These are phyloP conservation scores for Wakefieldia striispora DNA, from an alignment of 768 basidiomycete genomes.

Conservation along the genomic window DNA sequence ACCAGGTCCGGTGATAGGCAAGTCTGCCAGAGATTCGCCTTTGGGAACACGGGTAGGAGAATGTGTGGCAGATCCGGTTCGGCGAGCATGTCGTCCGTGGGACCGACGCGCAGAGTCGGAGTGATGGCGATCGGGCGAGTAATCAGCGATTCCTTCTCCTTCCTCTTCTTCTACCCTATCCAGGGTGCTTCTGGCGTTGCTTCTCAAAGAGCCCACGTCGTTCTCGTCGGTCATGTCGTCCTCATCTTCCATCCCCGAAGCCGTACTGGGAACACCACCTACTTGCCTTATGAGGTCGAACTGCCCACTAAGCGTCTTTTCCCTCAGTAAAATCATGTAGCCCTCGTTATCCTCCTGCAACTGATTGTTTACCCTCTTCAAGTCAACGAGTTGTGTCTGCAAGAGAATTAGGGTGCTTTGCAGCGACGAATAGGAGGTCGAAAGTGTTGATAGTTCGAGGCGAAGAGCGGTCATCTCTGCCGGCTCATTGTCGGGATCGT, in stretches of 20 bases:
- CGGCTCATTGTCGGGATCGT: constrained; percentile 73
- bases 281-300: constrained; percentile 76
- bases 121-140: constrained; percentile 36
- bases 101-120: constrained; percentile 42
- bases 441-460: constrained; percentile 82
- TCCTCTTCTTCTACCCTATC: constrained; percentile 59
- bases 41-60: constrained; percentile 44
- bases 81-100: constrained; percentile 46
- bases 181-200: constrained; percentile 55
- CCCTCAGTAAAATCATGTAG: constrained; percentile 90
- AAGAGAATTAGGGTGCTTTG: constrained; percentile 83
- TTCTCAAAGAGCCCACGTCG: constrained; percentile 55
- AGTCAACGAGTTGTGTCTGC: constrained; percentile 79
- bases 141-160: constrained; percentile 41
- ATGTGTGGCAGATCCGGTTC: constrained; percentile 51
- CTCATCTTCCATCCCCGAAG: constrained; percentile 38
- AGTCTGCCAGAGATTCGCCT: constrained; percentile 82
- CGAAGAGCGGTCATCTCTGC: constrained; percentile 83
- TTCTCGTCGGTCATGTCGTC: constrained; percentile 36
- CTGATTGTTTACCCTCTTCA: constrained; percentile 84
- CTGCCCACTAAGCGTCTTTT: constrained; percentile 88
- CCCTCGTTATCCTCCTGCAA: constrained; percentile 96
- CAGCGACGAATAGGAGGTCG: constrained; percentile 79
- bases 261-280: constrained; percentile 42
- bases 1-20: constrained; percentile 86